Percentiles rank a stretch among this genome's conserved stretches.
Evolutionary conservation across 345 rosid genomes (phyloP).

Genomic region (Boechera divaricarpa): DNA sequence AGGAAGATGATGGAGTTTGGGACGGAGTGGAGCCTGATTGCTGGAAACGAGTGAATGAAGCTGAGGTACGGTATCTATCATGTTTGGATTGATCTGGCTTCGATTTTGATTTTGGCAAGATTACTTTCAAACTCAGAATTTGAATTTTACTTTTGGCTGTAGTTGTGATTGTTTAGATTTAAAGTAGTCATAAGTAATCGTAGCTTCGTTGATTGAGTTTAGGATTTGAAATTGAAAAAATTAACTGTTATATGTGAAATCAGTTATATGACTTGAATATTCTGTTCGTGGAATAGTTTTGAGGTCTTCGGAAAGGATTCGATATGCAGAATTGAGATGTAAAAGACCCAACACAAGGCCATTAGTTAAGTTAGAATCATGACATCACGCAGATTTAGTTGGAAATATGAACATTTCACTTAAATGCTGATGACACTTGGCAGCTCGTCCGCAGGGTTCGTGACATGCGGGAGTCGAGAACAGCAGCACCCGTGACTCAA

Average conservation of each 20-base stretch:
- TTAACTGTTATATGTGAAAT: background rate
- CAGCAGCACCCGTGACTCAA: conserved; percentile 78
- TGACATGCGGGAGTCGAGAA: conserved; percentile 90
- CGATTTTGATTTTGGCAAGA: background rate
- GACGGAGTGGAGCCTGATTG: conserved; percentile 90
- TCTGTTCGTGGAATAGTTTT: background rate
- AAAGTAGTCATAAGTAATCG: background rate
- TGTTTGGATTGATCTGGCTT: background rate
- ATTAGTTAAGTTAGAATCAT: conserved; percentile 23
- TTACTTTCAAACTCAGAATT: background rate
- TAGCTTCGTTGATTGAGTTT: conserved; percentile 1
- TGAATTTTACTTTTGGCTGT: background rate
- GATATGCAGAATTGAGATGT: conserved; percentile 3
- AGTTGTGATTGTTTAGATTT: background rate
- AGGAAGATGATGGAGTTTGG: conserved; percentile 73
- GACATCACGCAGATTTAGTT: conserved; percentile 3
- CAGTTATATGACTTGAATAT: background rate
- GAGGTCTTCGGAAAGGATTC: background rate
- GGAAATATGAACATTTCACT: conserved; percentile 9
- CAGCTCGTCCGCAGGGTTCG: conserved; percentile 95
- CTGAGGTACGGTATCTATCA: conserved; percentile 60
- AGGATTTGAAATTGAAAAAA: background rate
- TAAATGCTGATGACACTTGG: conserved; percentile 26
- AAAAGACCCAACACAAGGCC: background rate
- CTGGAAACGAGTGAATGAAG: conserved; percentile 91